phyloP scores from a whole-genome alignment of 2,329 filamentous ascomycete species.

The Aspergillus terreus region DNA sequence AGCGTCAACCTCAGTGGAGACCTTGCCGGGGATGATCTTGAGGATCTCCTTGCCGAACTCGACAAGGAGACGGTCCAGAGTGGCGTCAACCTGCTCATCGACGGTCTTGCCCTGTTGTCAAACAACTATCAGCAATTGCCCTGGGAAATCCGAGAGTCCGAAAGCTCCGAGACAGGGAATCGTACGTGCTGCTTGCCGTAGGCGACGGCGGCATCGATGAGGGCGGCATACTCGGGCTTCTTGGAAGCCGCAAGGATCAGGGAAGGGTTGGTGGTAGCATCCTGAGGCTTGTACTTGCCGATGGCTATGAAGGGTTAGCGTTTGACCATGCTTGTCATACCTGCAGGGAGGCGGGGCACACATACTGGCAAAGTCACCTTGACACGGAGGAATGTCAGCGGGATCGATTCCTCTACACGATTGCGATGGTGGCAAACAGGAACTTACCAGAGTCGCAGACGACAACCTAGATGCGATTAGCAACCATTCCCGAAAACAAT shows the following conservation, averaged over 20 bases:
- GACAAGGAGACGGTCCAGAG: slow-evolving; percentile 90
- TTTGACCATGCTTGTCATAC: background rate
- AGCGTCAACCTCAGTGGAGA: slow-evolving; percentile 98
- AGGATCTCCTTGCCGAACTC: slow-evolving; percentile 98
- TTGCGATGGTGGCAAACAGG: slow-evolving; percentile 4
- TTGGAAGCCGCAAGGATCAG: slow-evolving; percentile 97
- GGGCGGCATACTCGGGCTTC: slow-evolving; percentile 90
- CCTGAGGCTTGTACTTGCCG: slow-evolving; percentile 99
- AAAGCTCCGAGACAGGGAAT: slow-evolving; percentile 21
- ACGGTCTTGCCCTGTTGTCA: slow-evolving; percentile 53
- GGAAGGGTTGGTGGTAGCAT: slow-evolving; percentile 99
- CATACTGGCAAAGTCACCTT: slow-evolving; percentile 75
- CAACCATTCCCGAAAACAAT: slow-evolving; percentile 1
- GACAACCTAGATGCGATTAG: slow-evolving; percentile 62
- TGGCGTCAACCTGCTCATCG: slow-evolving; percentile 81
- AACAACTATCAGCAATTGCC: slow-evolving; percentile 1
- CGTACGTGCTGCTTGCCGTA: slow-evolving; percentile 72
- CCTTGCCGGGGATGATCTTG: slow-evolving; percentile 94
- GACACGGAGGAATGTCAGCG: slow-evolving; percentile 19
- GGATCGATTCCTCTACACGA: slow-evolving; percentile 17
- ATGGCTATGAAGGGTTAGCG: slow-evolving; percentile 60
- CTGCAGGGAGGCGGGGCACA: slow-evolving; percentile 26
- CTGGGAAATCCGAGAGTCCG: background rate
- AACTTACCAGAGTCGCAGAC: slow-evolving; percentile 91
- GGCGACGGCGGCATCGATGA: slow-evolving; percentile 80